Percentiles rank a stretch among this genome's conserved stretches.
phyloP scores from a whole-genome alignment of 768 basidiomycete genomes.

The Lyophyllum semitale region DNA sequence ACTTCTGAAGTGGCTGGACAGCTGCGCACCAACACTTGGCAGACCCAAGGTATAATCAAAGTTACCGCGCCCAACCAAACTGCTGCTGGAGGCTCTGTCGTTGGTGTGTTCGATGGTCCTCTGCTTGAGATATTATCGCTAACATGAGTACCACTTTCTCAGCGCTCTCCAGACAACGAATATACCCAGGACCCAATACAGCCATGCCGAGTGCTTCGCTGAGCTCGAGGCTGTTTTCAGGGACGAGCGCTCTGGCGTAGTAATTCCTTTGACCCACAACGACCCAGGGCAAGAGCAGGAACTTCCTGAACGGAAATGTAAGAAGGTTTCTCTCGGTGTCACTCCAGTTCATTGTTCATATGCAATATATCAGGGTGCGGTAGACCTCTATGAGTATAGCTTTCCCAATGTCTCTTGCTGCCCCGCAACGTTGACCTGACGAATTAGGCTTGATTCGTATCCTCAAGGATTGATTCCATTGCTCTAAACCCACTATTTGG shows the following conservation, averaged over 20 bases:
- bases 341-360: background rate
- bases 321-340: constrained; percentile 16
- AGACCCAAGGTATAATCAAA: constrained; percentile 59
- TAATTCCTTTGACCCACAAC: constrained; percentile 76
- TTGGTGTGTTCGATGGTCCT: constrained; percentile 44
- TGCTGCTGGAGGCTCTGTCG: constrained; percentile 71
- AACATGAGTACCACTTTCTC: background rate
- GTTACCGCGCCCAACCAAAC: constrained; percentile 68
- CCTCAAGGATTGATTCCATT: constrained; percentile 83
- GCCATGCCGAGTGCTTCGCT: constrained; percentile 58
- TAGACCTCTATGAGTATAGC: constrained; percentile 71
- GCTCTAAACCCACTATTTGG: constrained; percentile 73
- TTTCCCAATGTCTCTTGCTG: background rate
- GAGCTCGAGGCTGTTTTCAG: constrained; percentile 58
- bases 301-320: constrained; percentile 74
- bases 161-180: constrained; percentile 64
- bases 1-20: constrained; percentile 66
- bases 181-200: constrained; percentile 54
- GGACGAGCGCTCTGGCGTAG: constrained; percentile 49
- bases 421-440: background rate
- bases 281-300: constrained; percentile 58
- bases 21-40: constrained; percentile 81
- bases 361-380: constrained; percentile 51
- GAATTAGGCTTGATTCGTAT: constrained; percentile 68
- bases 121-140: background rate